Percentiles rank a stretch among this genome's conserved stretches.
Conservation (phyloP, 306 rosid genomes). For the Amphicarpaea edgeworthii region DNA sequence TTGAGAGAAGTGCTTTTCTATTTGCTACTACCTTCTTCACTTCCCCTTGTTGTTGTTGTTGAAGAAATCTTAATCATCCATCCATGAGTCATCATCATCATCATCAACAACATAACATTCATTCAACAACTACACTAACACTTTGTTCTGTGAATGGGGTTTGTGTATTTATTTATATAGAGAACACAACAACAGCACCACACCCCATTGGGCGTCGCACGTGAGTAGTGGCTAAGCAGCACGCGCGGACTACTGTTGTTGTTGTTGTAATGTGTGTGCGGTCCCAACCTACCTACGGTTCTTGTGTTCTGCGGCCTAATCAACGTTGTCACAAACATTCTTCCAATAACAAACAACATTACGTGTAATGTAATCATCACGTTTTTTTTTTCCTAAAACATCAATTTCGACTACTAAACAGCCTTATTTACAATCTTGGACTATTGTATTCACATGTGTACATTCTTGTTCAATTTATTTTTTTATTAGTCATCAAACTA, state of each 20-base stretch:
- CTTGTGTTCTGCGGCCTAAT: constrained; percentile 40
- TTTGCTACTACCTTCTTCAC: background rate
- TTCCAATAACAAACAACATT: constrained; percentile 10
- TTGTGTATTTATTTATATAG: constrained; percentile 45
- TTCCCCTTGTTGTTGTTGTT: constrained; percentile 41
- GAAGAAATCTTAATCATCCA: constrained; percentile 27
- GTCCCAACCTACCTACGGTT: constrained; percentile 37
- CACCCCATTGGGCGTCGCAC: constrained; percentile 53
- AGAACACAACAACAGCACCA: background rate
- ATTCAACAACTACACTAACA: background rate
- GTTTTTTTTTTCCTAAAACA: background rate
- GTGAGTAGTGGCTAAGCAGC: constrained; percentile 63
- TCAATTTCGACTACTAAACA: background rate
- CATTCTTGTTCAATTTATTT: background rate
- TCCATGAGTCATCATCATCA: background rate
- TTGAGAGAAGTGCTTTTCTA: constrained; percentile 2
- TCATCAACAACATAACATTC: constrained; percentile 21
- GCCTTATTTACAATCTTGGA: background rate
- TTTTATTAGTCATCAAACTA: too few species aligned
- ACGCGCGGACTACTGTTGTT: constrained; percentile 66
- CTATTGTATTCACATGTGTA: background rate
- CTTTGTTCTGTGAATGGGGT: background rate
- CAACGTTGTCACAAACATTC: constrained; percentile 35
- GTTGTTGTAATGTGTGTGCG: too few species aligned
- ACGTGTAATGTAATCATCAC: constrained; percentile 38